A percentile compares a stretch with the other conserved stretches of the same genome.
phyloP scores from a whole-genome alignment of 1,139 yeast genomes.

The Geotrichum europaeum region DNA sequence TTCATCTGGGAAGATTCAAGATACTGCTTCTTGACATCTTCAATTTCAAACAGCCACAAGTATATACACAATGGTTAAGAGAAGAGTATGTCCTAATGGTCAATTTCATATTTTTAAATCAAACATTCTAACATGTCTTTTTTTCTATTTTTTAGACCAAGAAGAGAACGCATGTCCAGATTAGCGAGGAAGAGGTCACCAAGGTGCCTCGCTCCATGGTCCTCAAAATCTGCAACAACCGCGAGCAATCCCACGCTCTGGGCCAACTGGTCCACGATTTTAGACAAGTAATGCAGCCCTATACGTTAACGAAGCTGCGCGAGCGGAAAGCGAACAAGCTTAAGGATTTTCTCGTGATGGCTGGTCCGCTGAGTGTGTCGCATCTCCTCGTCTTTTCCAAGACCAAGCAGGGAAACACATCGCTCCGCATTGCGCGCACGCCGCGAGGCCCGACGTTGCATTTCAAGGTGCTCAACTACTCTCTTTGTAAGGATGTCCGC shows the following conservation, averaged over 20 bases:
- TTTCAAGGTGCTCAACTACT: conserved; percentile 69
- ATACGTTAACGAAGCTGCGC: conserved; percentile 80
- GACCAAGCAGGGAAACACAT: conserved; percentile 69
- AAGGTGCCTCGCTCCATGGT: conserved; percentile 91
- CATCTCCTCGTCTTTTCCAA: conserved; percentile 85
- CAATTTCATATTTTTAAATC: background rate
- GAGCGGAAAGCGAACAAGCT: conserved; percentile 84
- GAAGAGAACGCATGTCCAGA: conserved; percentile 78
- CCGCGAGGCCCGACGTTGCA: conserved; percentile 94
- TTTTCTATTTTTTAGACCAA: conserved; percentile 36
- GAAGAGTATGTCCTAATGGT: conserved; percentile 40
- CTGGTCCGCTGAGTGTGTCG: conserved; percentile 92
- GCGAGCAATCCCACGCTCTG: conserved; percentile 69
- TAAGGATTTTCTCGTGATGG: conserved; percentile 90
- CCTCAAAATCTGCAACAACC: conserved; percentile 66
- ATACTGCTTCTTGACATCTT: background rate
- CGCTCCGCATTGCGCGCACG: conserved; percentile 76
- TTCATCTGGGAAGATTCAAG: background rate
- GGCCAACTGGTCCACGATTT: conserved; percentile 82
- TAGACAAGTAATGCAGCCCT: conserved; percentile 91
- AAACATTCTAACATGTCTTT: conserved; percentile 23
- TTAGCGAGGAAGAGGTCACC: conserved; percentile 60
- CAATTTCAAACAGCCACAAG: background rate
- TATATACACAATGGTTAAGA: conserved; percentile 40
- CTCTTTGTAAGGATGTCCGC: conserved; percentile 78